phyloP scores from a whole-genome alignment of 140 eudicot genomes.

The Anethum foeniculum region DNA sequence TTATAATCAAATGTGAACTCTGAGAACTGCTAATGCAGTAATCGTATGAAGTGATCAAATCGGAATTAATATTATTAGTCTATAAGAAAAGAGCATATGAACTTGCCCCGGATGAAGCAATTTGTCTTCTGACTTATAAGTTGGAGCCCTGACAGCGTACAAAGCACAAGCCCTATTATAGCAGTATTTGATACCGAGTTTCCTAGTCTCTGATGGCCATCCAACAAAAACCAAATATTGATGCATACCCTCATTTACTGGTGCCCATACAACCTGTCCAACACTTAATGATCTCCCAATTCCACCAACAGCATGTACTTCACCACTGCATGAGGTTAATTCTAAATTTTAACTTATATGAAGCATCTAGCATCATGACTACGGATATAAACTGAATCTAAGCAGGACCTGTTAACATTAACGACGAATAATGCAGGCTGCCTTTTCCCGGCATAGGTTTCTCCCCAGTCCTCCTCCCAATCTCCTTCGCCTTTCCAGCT shows the following conservation, averaged over 20 bases:
- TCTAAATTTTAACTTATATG: conserved; percentile 4
- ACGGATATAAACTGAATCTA: conserved; percentile 2
- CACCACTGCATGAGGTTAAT: conserved; percentile 61
- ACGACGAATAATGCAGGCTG: conserved; percentile 80
- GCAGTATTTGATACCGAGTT: conserved; percentile 86
- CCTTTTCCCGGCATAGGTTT: conserved; percentile 74
- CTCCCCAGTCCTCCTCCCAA: conserved; percentile 99
- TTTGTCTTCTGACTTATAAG: conserved; percentile 28
- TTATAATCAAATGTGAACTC: background rate
- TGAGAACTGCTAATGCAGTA: background rate
- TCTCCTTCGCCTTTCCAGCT: conserved; percentile 96
- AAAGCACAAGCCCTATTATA: conserved; percentile 82
- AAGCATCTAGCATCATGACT: background rate
- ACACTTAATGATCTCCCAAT: conserved; percentile 66
- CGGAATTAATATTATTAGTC: background rate
- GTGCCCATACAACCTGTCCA: conserved; percentile 97
- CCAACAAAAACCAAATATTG: conserved; percentile 82
- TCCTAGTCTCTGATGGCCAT: conserved; percentile 77
- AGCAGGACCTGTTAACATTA: conserved; percentile 46
- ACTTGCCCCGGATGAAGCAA: conserved; percentile 23
- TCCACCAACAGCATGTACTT: conserved; percentile 60
- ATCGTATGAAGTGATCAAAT: background rate
- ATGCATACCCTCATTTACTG: conserved; percentile 39
- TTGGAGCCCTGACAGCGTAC: conserved; percentile 70
- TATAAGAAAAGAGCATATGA: background rate